These are phyloP conservation scores for Fraxinus paxiana DNA, from an alignment of 305 asterid genomes.

Conservation along the genomic window DNA sequence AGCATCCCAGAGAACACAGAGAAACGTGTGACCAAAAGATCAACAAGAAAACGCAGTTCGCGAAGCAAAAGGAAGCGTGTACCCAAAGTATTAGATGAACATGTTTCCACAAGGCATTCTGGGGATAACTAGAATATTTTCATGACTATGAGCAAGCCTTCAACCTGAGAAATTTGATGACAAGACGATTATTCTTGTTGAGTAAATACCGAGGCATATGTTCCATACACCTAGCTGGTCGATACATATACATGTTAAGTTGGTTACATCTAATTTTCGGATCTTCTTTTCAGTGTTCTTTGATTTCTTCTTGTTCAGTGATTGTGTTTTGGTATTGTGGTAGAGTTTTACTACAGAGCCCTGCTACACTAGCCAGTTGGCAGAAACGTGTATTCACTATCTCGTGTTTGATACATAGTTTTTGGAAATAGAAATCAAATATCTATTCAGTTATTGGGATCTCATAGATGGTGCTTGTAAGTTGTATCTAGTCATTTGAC, in stretches of 20 bases:
- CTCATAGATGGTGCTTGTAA: not conserved
- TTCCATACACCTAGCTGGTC: slow-evolving; percentile 21
- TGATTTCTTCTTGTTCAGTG: slow-evolving; percentile 8
- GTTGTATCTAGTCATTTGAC: not conserved
- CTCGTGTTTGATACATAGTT: slow-evolving; percentile 4
- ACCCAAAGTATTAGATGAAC: slow-evolving; percentile 48
- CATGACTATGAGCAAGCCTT: slow-evolving; percentile 2
- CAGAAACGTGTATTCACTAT: not conserved
- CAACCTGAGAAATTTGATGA: not conserved
- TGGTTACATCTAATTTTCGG: not conserved
- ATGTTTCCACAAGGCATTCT: slow-evolving; percentile 32
- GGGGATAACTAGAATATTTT: slow-evolving; percentile 19
- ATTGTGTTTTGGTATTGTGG: not conserved
- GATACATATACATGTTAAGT: slow-evolving; percentile 12
- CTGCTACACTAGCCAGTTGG: not conserved
- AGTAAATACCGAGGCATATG: slow-evolving; percentile 23
- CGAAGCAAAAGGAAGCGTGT: slow-evolving; percentile 66
- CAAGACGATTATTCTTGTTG: not conserved
- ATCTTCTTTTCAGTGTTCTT: not conserved
- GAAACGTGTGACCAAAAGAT: slow-evolving; percentile 46
- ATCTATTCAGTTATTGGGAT: slow-evolving; percentile 19
- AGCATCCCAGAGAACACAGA: slow-evolving; percentile 45
- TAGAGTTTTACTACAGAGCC: not conserved
- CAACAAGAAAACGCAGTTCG: slow-evolving; percentile 66
- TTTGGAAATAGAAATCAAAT: slow-evolving; percentile 6